A percentile compares a stretch with the other conserved stretches of the same genome.
These are phyloP conservation scores for Penicillium steckii DNA, from an alignment of 495 filamentous ascomycete species.

Conservation along the genomic window DNA sequence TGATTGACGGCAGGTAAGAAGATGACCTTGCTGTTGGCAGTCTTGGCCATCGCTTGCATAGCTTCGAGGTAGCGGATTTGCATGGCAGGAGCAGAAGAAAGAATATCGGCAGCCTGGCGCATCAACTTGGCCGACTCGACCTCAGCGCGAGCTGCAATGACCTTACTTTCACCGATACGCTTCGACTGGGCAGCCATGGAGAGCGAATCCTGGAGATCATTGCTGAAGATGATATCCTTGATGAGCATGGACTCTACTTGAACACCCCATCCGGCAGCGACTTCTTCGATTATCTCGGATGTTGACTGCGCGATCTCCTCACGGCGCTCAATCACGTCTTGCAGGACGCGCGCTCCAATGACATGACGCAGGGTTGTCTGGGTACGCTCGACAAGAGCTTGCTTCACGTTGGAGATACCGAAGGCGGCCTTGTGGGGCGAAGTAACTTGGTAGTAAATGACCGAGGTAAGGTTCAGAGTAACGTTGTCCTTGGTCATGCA, in stretches of 20 bases:
- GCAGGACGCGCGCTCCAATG: conserved; percentile 91
- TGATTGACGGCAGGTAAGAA: conserved; percentile 72
- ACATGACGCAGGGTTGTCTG: conserved; percentile 98
- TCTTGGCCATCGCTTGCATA: conserved; percentile 99
- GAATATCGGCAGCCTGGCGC: conserved; percentile 95
- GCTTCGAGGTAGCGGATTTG: conserved; percentile 98
- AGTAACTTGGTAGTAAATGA: conserved; percentile 98
- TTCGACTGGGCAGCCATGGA: conserved; percentile 99
- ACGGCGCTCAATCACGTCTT: conserved; percentile 98
- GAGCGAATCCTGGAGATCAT: conserved; percentile 94
- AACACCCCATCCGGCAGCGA: conserved; percentile 91
- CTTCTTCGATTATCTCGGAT: conserved; percentile 96
- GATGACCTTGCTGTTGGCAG: conserved; percentile 93
- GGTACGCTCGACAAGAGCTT: conserved; percentile 94
- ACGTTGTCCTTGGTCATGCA: conserved; percentile 99
- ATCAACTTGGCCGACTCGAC: conserved; percentile 97
- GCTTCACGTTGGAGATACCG: conserved; percentile 90
- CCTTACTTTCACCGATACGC: conserved; percentile 97
- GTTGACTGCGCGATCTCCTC: conserved; percentile 95
- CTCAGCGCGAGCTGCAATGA: conserved; percentile 94
- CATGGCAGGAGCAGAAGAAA: conserved; percentile 93
- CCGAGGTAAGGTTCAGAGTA: conserved; percentile 85
- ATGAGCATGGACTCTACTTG: conserved; percentile 98
- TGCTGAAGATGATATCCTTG: conserved; percentile 98
- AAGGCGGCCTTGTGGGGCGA: conserved; percentile 97